Base-by-base conservation (phyloP, 805 yeast genomes). In the Lipomyces yamadae region DNA sequence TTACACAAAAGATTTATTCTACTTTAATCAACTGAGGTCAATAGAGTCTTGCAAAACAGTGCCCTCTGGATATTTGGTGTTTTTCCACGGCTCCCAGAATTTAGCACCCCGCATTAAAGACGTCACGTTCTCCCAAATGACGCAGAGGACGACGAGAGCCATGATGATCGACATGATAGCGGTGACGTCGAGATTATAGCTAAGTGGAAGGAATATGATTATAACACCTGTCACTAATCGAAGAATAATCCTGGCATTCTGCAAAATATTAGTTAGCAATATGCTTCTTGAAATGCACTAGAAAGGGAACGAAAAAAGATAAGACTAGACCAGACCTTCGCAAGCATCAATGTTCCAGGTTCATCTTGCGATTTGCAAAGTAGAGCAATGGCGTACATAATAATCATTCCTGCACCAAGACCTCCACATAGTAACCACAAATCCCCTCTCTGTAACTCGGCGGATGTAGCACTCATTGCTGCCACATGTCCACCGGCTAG, bases 381-480 rank as follows among this genome's bases (percentile, higher is more conserved):
- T 4, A 79, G 63, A 0, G 86, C 87, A 13, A 86, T 60, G 0
- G 78, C 66, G 3, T 79, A 76, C 57, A 85, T 66, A 2, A 78
- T 72, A 0, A 78, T 10, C 58, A 87, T 71, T 0, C 86, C 77
- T 2, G 85, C 78, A 61, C 83, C 79, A 0, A 86, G 68, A 1
- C 88, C 88, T 1, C 85, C 87, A 5, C 76, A 1, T 84, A 86
- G 58, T 78, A 76, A 63, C 78, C 69, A 56, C 72, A 74, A 2
- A 68, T n/a, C 18, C 30, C 58, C 55, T 15, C 37, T 13, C 60
- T 15, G 2, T 34, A 48, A 29, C 56, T 33, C 45, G 34, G 18
- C 33, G 53, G 35, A 11, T 34, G 32, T 34, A 29, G 57, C 24
- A 33, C 53, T 32, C 30, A 15, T 24, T 18, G 58, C 56, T 29